Base-by-base conservation (phyloP, 2,329 filamentous ascomycete genomes). In the Paracoccidioides lutzii region DNA sequence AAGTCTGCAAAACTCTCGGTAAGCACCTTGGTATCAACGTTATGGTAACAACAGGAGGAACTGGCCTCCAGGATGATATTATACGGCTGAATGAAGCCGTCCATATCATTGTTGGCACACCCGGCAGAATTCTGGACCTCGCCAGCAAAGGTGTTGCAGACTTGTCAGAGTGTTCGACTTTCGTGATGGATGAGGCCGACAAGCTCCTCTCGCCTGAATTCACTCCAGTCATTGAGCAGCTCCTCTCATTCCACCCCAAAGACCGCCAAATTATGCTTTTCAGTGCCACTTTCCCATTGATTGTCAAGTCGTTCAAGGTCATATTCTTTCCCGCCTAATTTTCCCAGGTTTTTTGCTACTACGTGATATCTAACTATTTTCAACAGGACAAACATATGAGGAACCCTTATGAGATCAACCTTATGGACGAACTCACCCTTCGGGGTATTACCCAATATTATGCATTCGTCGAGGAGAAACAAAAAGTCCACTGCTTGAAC, bases 241-340 rank as follows among this genome's bases (percentile, higher is more conserved):
- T 98, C 28, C 79, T 98, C 52, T 86, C 88, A 61, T 96, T 95
- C 74, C 91, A 96, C 71, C 91, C 93, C 60, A 95, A 93, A 72
- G 91, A 98, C 69, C 87, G 93, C 57, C 93, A 98, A 74, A 90
- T 98, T 66, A 98, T 98, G 93, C 84, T 98, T 59, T 98, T 98
- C 78, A 95, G 89, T 64, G 94, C 94, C 58, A 98, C 93, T 3
- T 98, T 98, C 74, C 93, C 93, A 15, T 76, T 97, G 63, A 93
- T 95, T 55, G 93, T 98, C 66, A 97, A 98, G 77, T 84, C 88
- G 65, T 98, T 98, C 75, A 97, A 83, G 69, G 73, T 76, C 68
- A 38, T 22, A 22, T 22, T 22, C 22, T 22, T 22, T 14, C 32
- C 30, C 41, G 45, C 37, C 14, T 15, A 7, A 22, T n/a, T 14